Percentiles rank a stretch among this genome's conserved stretches.
These are phyloP conservation scores for Dryas octopetala DNA, from an alignment of 306 rosid genomes.

Conservation along the genomic window DNA sequence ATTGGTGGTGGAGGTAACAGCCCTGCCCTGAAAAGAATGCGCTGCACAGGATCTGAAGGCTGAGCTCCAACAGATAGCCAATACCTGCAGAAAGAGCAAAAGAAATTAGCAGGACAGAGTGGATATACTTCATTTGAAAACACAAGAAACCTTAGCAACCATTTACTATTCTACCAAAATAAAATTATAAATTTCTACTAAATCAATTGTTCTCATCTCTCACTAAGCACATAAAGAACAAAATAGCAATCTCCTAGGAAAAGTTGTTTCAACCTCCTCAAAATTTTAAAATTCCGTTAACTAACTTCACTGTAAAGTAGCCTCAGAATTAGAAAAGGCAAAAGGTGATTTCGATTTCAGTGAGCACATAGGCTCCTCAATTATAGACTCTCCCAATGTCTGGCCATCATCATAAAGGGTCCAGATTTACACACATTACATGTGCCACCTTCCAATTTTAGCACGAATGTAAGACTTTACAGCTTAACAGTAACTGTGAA, in stretches of 20 bases:
- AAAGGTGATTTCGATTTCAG: not conserved
- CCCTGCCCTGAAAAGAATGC: conserved; percentile 81
- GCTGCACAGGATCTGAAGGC: conserved; percentile 86
- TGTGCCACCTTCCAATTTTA: not conserved
- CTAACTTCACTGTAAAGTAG: not conserved
- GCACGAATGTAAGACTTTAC: not conserved
- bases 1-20: conserved; percentile 83
- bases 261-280: not conserved
- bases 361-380: not conserved
- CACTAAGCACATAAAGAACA: not conserved
- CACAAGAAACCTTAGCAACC: not conserved
- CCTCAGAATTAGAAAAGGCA: not conserved
- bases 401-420: not conserved
- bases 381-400: not conserved
- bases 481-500: not conserved
- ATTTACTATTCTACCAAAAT: not conserved
- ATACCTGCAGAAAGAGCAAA: conserved; percentile 49
- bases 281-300: not conserved
- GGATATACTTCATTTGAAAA: not conserved
- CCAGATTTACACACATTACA: not conserved
- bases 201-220: not conserved
- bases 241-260: too few species aligned
- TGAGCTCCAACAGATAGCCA: conserved; percentile 99
- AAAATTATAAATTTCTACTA: not conserved
- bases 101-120: not conserved